phyloP scores from a whole-genome alignment of 345 rosid species.

The Tarenaya hassleriana region DNA sequence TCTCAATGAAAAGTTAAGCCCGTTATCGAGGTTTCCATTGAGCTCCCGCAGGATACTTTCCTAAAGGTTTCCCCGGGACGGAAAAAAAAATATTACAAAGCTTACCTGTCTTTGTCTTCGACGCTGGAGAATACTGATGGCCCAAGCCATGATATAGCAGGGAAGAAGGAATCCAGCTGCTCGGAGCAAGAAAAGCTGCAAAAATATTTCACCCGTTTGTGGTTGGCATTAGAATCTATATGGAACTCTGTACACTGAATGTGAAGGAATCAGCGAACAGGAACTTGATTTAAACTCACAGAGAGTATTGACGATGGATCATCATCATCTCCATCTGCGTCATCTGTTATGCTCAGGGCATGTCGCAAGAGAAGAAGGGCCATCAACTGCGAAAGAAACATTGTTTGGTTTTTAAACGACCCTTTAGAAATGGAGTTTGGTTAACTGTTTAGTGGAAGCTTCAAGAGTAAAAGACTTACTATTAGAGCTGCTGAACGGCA shows the following conservation, averaged over 20 bases:
- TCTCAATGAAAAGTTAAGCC: too few species aligned
- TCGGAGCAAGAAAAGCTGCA: conserved; percentile 71
- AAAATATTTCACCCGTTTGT: conserved; percentile 15
- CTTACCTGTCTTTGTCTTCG: conserved; percentile 82
- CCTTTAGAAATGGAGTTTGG: neutral
- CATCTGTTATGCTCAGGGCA: conserved; percentile 55
- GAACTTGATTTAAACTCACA: conserved; percentile 41
- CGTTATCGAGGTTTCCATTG: too few species aligned
- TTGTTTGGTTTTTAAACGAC: neutral
- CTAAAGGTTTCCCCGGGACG: too few species aligned
- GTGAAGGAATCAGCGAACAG: neutral
- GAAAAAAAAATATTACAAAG: too few species aligned
- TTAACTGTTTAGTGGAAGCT: neutral
- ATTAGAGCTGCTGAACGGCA: conserved; percentile 95
- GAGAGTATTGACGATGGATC: conserved; percentile 65
- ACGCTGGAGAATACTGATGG: conserved; percentile 79
- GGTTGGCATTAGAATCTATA: conserved; percentile 6
- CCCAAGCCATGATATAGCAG: conserved; percentile 99
- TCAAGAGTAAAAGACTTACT: conserved; percentile 35
- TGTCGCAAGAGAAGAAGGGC: conserved; percentile 83
- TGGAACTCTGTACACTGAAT: neutral
- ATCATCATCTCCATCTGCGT: conserved; percentile 69
- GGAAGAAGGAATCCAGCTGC: conserved; percentile 83
- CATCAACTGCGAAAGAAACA: conserved; percentile 51
- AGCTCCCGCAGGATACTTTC: too few species aligned